Conservation (phyloP, 345 rosid genomes). For the Pseudoturritis turrita region DNA sequence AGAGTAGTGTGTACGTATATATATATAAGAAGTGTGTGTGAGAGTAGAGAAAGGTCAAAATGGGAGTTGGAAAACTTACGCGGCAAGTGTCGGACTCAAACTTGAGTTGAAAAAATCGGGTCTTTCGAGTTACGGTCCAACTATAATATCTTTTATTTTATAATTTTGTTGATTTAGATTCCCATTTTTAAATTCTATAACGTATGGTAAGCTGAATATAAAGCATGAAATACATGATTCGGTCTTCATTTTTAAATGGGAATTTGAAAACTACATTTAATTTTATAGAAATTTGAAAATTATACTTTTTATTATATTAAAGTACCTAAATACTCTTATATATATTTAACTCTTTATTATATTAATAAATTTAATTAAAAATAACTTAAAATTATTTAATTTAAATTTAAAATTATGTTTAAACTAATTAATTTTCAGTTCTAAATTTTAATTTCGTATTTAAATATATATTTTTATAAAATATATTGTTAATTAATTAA, state of each 20-base stretch:
- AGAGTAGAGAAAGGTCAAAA: conserved; percentile 15
- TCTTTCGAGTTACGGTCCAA: conserved; percentile 8
- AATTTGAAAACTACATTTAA: too few relatives aligned
- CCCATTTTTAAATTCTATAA: background rate
- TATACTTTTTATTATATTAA: too few relatives aligned
- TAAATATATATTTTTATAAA: too few relatives aligned
- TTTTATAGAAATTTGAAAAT: too few relatives aligned
- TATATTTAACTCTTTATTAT: too few relatives aligned
- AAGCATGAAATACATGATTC: background rate
- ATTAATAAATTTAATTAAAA: too few relatives aligned
- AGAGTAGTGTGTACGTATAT: background rate
- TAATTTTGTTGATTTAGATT: background rate
- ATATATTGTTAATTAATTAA: too few relatives aligned
- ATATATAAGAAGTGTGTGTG: background rate
- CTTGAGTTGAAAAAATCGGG: background rate
- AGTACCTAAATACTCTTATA: too few relatives aligned
- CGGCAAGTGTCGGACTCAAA: conserved; percentile 27
- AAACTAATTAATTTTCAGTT: too few relatives aligned
- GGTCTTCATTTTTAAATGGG: background rate
- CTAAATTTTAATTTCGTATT: too few relatives aligned
- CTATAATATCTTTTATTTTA: background rate
- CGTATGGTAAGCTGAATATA: background rate
- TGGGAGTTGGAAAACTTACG: conserved; percentile 28
- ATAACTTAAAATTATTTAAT: too few relatives aligned
- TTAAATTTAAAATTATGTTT: too few relatives aligned